A percentile compares a stretch with the other conserved stretches of the same genome.
These are phyloP conservation scores for Lactarius hatsudake DNA, from an alignment of 768 basidiomycete genomes.

Conservation along the genomic window DNA sequence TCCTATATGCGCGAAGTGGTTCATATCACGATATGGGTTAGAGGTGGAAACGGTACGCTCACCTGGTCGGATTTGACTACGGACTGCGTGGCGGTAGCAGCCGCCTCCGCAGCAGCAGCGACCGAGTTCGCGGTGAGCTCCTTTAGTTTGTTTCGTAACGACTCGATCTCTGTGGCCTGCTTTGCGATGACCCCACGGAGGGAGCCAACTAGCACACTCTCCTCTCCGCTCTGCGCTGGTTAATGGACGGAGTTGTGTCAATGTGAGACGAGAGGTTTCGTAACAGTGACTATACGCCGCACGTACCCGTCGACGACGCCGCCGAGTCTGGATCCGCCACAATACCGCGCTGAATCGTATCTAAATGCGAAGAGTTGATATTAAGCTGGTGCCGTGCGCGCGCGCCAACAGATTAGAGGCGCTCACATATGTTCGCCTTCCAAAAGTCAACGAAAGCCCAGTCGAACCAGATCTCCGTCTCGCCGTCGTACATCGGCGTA, in stretches of 20 bases:
- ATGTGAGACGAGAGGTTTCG: neutral
- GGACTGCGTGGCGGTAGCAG: conserved; percentile 5
- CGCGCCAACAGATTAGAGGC: neutral
- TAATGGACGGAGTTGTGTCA: neutral
- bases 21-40: neutral
- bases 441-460: conserved; percentile 98
- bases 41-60: neutral
- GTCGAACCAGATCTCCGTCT: conserved; percentile 95
- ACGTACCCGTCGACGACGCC: conserved; percentile 57
- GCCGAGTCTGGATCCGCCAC: conserved; percentile 65
- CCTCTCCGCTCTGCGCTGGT: conserved; percentile 66
- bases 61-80: conserved; percentile 13
- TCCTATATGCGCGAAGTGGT: conserved; percentile 29
- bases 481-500: conserved; percentile 46
- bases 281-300: neutral
- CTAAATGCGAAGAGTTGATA: conserved; percentile 36
- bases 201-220: conserved; percentile 73
- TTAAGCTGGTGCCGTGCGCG: neutral
- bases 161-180: conserved; percentile 79
- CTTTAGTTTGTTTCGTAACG: conserved; percentile 59
- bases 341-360: conserved; percentile 73
- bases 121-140: conserved; percentile 33
- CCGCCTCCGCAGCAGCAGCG: neutral
- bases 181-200: conserved; percentile 79
- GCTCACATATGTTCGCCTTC: conserved; percentile 92